phyloP scores from a whole-genome alignment of 805 yeast species.

The Candida alai region DNA sequence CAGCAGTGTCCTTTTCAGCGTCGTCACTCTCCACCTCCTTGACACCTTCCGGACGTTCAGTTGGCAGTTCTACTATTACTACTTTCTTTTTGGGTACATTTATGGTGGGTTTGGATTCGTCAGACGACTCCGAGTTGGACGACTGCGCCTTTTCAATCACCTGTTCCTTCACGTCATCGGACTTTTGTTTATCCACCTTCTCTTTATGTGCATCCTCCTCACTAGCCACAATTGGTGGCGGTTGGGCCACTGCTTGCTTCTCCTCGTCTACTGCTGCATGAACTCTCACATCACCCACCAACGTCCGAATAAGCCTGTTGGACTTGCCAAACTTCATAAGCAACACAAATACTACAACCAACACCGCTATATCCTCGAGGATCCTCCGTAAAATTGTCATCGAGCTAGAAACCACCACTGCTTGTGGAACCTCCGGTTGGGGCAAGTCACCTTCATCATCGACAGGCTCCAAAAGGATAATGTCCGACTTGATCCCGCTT shows the following conservation, averaged over 20 bases:
- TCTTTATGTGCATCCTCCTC: not conserved
- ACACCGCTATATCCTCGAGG: conserved; percentile 49
- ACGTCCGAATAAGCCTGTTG: conserved; percentile 17
- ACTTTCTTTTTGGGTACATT: conserved; percentile 14
- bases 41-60: conserved; percentile 14
- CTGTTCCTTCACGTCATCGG: conserved; percentile 4
- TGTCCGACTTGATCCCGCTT: conserved; percentile 9
- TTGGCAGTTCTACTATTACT: conserved; percentile 17
- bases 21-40: conserved; percentile 10
- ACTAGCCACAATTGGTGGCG: not conserved
- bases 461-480: conserved; percentile 11
- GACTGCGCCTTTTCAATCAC: conserved; percentile 4
- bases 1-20: conserved; percentile 11
- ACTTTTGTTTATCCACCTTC: not conserved
- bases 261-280: not conserved
- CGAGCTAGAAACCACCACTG: not conserved
- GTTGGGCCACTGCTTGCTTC: not conserved
- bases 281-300: conserved; percentile 4
- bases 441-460: not conserved
- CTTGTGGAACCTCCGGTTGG: not conserved
- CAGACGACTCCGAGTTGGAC: conserved; percentile 9
- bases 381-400: conserved; percentile 22
- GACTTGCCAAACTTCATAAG: conserved; percentile 34
- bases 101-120: not conserved
- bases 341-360: conserved; percentile 33